phyloP scores from a whole-genome alignment of 768 basidiomycete genomes.

The Lactarius psammicola region DNA sequence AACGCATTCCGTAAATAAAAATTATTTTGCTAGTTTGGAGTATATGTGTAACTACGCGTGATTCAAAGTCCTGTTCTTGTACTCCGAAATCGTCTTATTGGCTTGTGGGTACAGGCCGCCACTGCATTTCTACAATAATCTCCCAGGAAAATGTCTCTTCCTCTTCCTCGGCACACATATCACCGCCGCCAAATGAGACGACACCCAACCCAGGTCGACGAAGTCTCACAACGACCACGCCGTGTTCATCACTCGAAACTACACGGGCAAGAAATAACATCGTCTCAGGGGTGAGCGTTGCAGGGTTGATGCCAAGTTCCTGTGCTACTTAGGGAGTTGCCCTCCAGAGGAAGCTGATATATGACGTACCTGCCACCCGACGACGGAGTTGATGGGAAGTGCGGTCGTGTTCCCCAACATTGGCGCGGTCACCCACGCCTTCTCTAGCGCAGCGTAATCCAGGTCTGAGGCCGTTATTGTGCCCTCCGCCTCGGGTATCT shows the following conservation, averaged over 20 bases:
- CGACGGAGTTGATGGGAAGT: conserved; percentile 29
- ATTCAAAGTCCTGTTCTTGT: not conserved
- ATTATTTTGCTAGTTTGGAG: not conserved
- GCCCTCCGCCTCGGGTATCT: conserved; percentile 24
- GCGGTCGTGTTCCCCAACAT: conserved; percentile 26
- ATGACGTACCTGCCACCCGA: conserved; percentile 38
- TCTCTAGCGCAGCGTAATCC: conserved; percentile 32
- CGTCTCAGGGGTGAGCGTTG: conserved; percentile 58
- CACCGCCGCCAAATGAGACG: conserved; percentile 20
- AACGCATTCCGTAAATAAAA: conserved; percentile 2
- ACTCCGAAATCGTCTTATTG: not conserved
- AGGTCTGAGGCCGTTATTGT: not conserved
- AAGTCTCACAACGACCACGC: conserved; percentile 30
- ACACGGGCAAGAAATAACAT: conserved; percentile 50
- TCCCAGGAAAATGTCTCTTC: conserved; percentile 21
- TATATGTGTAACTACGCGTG: not conserved
- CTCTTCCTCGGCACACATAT: conserved; percentile 21
- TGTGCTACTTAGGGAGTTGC: conserved; percentile 31
- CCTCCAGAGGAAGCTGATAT: not conserved
- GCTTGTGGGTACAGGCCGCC: conserved; percentile 16
- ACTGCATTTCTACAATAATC: conserved; percentile 20
- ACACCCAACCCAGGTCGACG: conserved; percentile 23
- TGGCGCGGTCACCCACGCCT: conserved; percentile 32
- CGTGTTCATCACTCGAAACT: conserved; percentile 29
- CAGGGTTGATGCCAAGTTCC: conserved; percentile 58